A percentile compares a stretch with the other conserved stretches of the same genome.
These are phyloP conservation scores for Aspergillus sp. DNA, from an alignment of 2,329 filamentous ascomycete genomes.

Conservation along the genomic window DNA sequence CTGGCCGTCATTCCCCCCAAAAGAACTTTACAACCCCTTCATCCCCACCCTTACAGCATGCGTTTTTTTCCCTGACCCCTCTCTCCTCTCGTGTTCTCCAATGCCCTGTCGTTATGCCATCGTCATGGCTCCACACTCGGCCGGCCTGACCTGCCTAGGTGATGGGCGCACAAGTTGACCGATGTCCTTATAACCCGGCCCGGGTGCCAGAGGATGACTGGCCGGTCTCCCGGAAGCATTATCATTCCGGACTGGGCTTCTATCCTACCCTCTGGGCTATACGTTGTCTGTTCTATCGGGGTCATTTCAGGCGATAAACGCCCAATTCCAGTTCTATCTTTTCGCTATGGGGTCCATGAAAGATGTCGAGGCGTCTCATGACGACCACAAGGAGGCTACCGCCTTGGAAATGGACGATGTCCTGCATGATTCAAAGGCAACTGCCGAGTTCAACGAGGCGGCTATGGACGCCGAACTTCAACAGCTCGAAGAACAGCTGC, in stretches of 20 bases:
- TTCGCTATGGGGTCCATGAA: slow-evolving; percentile 18
- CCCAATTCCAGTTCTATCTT: not conserved
- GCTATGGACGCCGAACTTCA: slow-evolving; percentile 32
- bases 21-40: not conserved
- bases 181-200: too few relatives aligned
- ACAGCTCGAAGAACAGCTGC: slow-evolving; percentile 29
- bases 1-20: not conserved
- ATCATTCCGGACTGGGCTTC: too few relatives aligned
- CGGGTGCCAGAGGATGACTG: too few relatives aligned
- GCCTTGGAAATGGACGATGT: slow-evolving; percentile 27
- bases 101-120: too few relatives aligned
- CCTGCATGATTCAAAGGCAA: slow-evolving; percentile 21
- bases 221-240: too few relatives aligned
- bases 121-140: too few relatives aligned
- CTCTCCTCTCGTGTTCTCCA: too few relatives aligned
- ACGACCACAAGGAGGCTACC: slow-evolving; percentile 24
- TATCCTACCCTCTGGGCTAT: too few relatives aligned
- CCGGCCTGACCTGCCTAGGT: too few relatives aligned
- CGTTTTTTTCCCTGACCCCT: not conserved
- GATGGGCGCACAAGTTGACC: too few relatives aligned
- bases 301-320: not conserved
- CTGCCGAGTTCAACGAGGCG: slow-evolving; percentile 24
- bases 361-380: slow-evolving; percentile 25
- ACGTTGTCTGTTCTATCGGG: not conserved
- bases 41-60: not conserved